Evolutionary conservation across 2,329 filamentous ascomycete genomes (phyloP), one percentile per base, ranked within the genome.

Genomic region (Gliomastix tumulicola): DNA sequence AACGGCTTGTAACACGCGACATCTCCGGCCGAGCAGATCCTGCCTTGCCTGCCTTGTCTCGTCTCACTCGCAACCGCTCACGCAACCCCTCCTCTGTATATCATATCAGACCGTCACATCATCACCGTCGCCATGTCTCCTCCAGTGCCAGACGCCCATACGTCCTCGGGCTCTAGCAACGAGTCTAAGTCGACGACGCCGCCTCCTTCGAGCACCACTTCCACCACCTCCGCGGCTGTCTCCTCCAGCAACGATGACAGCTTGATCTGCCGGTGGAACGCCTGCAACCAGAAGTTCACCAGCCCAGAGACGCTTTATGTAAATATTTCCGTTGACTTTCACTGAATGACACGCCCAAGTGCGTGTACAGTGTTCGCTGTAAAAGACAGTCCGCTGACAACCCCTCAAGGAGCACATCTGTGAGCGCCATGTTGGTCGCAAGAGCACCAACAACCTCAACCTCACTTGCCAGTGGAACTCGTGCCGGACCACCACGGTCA

Each of bases 381-480:
- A n/a, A n/a, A n/a, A n/a, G n/a, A n/a, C n/a, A n/a, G n/a, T n/a
- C n/a, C n/a, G n/a, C n/a, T n/a, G n/a, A n/a, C n/a, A n/a, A n/a
- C n/a, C n/a, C n/a, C n/a, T 31, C 28, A 52, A 97, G 89, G 90
- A 97, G 54, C 92, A 98, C 63, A 89, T 98, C 49, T 97, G 92
- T 65, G 92, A 97, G 61, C 87, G 88, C 55, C 92, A 98, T 71
- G 89, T 98, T 59, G 92, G 92, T 47, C 88, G 92, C 65, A 98
- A 98, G 73, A 94, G 87, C 69, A 98, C 92, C 56, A 97, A 97
- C 71, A 98, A 98, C 66, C 73, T 98, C 55, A 97, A 92, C 63
- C 66, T 98, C 58, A 96, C 88, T 37, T 98, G 92, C 66, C 87
- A 94, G 59, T 98, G 92, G 92, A 92, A 89, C 51, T 84, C 83